Evolutionary conservation across 148 eudicot species (phyloP), one percentile per base, ranked within the genome.

Genomic region (Chenopodium suecicum): DNA sequence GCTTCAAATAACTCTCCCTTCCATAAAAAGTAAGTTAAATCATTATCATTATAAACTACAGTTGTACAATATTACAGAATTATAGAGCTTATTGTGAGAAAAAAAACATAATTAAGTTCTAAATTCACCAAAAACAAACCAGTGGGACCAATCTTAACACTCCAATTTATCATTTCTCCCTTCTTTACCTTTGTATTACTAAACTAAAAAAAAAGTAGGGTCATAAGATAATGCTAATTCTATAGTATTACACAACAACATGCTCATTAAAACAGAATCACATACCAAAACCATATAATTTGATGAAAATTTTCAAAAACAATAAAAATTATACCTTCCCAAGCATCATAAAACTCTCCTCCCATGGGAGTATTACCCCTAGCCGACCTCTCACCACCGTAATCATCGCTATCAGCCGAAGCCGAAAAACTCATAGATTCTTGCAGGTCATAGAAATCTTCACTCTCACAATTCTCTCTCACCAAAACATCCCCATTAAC

Each of bases 311-410:
- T 37, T 22, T 13, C 7, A 37, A 22, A 70, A n/a, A 4, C 41
- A 46, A 79, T 47, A 37, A 37, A 37, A 37, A 37, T 4, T 37
- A 41, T 89, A 94, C 98, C 98, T 86, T 94, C 98, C 95, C 94
- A 91, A 79, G 98, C 98, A 91, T 94, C 98, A 88, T 74, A 94
- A 85, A 93, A 94, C 85, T 93, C 98, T 56, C 92, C 90, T 70
- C 91, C 90, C 74, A 78, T 41, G 7, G 93, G 88, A 1, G 97
- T 83, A 48, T 48, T 48, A 13, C 75, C 52, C 84, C 47, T 80
- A 71, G 85, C 83, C 62, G 89, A 84, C 74, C 86, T 84, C n/a
- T 91, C 94, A 10, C 66, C 85, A 71, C 82, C 87, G 76, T 56
- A 79, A 62, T 82, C 85, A 50, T 90, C 89, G 78, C 85, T 87